A percentile compares a stretch with the other conserved stretches of the same genome.
Conservation (phyloP, 1,139 yeast species). For the Yamadazyma taylorii region DNA sequence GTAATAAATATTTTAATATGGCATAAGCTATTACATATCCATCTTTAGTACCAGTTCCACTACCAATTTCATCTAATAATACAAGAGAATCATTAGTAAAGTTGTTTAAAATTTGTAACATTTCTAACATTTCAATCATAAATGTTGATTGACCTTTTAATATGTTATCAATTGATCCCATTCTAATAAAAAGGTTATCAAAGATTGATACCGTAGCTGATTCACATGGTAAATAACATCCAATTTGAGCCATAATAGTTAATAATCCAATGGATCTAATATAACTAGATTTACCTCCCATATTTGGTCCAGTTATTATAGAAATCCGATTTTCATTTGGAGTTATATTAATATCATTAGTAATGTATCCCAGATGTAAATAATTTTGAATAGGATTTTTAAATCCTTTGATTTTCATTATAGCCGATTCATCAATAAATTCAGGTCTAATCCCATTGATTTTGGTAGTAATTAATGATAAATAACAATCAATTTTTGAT, state of each 20-base stretch:
- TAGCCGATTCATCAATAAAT: constrained; percentile 49
- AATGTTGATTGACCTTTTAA: constrained; percentile 71
- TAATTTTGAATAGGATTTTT: constrained; percentile 77
- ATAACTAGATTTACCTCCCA: constrained; percentile 98
- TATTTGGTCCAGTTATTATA: constrained; percentile 93
- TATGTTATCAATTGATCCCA: constrained; percentile 78
- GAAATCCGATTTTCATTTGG: constrained; percentile 48
- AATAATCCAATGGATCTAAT: constrained; percentile 89
- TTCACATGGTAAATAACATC: constrained; percentile 77
- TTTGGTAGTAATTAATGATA: constrained; percentile 61
- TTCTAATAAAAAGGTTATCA: constrained; percentile 54
- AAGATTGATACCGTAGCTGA: constrained; percentile 56
- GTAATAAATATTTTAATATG: constrained; percentile 63
- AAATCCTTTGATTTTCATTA: constrained; percentile 55
- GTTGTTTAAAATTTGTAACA: constrained; percentile 51
- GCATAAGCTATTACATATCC: constrained; percentile 87
- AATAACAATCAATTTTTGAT: constrained; percentile 69
- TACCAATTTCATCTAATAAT: constrained; percentile 82
- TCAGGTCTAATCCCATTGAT: constrained; percentile 56
- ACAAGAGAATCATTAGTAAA: constrained; percentile 54
- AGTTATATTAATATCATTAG: constrained; percentile 63
- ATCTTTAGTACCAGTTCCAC: constrained; percentile 87
- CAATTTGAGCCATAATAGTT: constrained; percentile 86
- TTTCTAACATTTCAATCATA: constrained; percentile 72
- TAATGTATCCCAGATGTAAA: constrained; percentile 49